A percentile compares a stretch with the other conserved stretches of the same genome.
These are phyloP conservation scores for Trametes cinnabarina DNA, from an alignment of 768 basidiomycete species.

Conservation along the genomic window DNA sequence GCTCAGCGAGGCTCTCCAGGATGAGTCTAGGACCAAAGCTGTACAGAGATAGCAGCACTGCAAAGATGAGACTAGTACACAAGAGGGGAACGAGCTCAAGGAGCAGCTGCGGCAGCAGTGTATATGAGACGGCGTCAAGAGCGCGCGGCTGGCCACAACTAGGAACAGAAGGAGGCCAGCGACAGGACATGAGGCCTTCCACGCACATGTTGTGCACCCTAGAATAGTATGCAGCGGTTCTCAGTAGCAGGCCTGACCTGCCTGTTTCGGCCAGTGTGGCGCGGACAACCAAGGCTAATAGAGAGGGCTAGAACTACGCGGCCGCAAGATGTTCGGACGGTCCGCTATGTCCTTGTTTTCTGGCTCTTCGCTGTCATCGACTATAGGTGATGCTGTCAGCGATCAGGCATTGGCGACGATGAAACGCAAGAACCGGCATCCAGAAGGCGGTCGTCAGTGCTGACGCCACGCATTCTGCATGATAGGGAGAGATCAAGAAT, in stretches of 20 bases:
- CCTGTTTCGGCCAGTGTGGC: background rate
- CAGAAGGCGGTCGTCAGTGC: no score
- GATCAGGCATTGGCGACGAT: no score
- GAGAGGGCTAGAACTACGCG: background rate
- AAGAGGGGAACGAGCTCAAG: background rate
- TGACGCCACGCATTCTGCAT: no score
- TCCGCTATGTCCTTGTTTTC: no score
- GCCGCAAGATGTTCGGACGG: no score
- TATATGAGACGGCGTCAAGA: constrained; percentile 15
- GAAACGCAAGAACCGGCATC: no score
- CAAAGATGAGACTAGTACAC: background rate
- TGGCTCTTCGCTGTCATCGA: no score
- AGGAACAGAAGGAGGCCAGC: constrained; percentile 9
- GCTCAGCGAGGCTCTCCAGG: background rate
- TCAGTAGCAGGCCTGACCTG: constrained; percentile 6
- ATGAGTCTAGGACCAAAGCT: background rate
- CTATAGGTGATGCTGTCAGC: no score
- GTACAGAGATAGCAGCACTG: background rate
- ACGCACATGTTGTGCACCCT: background rate
- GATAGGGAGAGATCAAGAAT: no score
- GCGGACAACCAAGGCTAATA: background rate
- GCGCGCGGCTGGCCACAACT: constrained; percentile 12
- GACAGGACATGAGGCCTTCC: constrained; percentile 13
- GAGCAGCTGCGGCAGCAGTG: background rate
- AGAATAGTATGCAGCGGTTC: constrained; percentile 9